phyloP scores from a whole-genome alignment of 2,329 filamentous ascomycete genomes.

The Macroventuria anomochaeta region DNA sequence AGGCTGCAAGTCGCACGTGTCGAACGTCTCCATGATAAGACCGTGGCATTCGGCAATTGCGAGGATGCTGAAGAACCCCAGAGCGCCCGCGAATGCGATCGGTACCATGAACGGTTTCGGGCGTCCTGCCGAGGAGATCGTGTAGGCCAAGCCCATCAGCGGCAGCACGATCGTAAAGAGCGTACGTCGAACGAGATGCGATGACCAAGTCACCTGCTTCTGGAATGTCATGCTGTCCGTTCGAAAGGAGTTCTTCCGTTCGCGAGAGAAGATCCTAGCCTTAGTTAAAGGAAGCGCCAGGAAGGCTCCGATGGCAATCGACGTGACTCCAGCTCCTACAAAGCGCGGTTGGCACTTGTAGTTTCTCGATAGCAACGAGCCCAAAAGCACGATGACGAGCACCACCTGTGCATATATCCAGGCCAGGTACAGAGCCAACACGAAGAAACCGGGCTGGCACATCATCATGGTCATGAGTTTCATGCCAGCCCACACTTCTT shows the following conservation, averaged over 20 bases:
- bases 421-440: conserved; percentile 73
- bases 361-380: conserved; percentile 71
- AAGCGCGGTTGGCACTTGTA: conserved; percentile 69
- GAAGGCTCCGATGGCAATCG: conserved; percentile 71
- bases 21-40: conserved; percentile 80
- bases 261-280: conserved; percentile 71
- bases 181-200: conserved; percentile 71
- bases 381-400: conserved; percentile 72
- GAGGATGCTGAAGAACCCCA: conserved; percentile 75
- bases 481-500: conserved; percentile 76
- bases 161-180: conserved; percentile 73
- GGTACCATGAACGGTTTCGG: conserved; percentile 66
- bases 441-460: conserved; percentile 73
- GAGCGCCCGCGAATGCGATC: conserved; percentile 67
- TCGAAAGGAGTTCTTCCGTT: conserved; percentile 63
- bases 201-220: conserved; percentile 70
- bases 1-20: conserved; percentile 78
- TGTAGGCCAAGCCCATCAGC: conserved; percentile 70
- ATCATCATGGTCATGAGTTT: conserved; percentile 73
- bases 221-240: conserved; percentile 73
- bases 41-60: conserved; percentile 79
- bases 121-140: conserved; percentile 68
- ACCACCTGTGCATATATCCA: conserved; percentile 83
- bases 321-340: conserved; percentile 71
- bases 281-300: conserved; percentile 76